Base-by-base conservation (phyloP, 768 basidiomycete genomes). In the Sarcodon aspratus region DNA sequence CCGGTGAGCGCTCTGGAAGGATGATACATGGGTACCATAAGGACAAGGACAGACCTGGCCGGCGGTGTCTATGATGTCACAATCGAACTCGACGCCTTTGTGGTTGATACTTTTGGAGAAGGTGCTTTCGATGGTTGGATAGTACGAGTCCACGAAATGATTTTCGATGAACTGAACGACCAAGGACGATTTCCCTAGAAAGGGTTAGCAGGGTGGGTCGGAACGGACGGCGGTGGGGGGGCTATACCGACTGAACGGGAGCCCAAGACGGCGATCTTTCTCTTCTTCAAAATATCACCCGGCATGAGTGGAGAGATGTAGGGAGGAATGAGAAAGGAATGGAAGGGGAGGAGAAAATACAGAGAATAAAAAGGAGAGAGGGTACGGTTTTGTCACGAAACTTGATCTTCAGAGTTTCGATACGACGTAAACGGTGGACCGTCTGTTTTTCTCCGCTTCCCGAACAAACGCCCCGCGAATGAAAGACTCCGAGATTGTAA, bases 1-100 rank as follows among this genome's bases (percentile, higher is more conserved):
- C 8, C 17, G 40, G 40, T 42, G 15, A 42, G 40, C 13, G 13
- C 40, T 27, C 11, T 33, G 31, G 35, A 32, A 13, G 36, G 3
- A 21, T 33, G 18, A 34, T 49, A 50, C 27, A 31, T 32, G 12
- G 51, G 46, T 33, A 31, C 2, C 40, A 43, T 50, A 15, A 47
- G 32, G 21, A 44, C 51, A 53, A 42, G 47, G 36, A 62, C 78
- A 55, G 49, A 90, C 93, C 80, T 97, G 95, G 31, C 95, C 95
- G 46, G 95, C 95, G 54, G 92, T 95, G 65, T 98, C 95, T 58
- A 97, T 90, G 69, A 98, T 94, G 67, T 95, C 92, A 68, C 93
- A 94, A 52, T 92, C 85, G 60, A 93, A 98, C 59, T 94, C 90
- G 33, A 83, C 74, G 45, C 93, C 94, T 49, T 88, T 89, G 70